phyloP scores from a whole-genome alignment of 2,329 filamentous ascomycete genomes.

The Grosmannia clavigera region DNA sequence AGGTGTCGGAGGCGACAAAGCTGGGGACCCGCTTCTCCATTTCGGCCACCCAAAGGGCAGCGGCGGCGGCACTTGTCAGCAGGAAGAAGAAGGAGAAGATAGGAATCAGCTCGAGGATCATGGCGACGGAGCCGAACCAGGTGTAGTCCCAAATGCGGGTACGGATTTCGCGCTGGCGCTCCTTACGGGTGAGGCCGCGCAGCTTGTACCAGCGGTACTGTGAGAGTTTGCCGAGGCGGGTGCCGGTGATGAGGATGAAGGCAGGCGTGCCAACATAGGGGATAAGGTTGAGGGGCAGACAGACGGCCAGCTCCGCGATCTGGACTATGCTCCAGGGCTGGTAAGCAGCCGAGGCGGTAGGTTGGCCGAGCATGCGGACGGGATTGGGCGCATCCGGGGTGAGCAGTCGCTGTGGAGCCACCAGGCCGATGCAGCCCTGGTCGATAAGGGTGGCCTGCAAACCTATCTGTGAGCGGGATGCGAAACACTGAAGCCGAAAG shows the following conservation, averaged over 20 bases:
- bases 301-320: slow-evolving; percentile 70
- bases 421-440: slow-evolving; percentile 55
- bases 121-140: slow-evolving; percentile 79
- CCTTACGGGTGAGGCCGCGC: slow-evolving; percentile 58
- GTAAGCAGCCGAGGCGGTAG: slow-evolving; percentile 64
- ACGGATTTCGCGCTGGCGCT: slow-evolving; percentile 58
- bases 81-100: slow-evolving; percentile 90
- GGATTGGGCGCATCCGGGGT: slow-evolving; percentile 57
- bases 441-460: slow-evolving; percentile 58
- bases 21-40: slow-evolving; percentile 40
- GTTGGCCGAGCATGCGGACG: slow-evolving; percentile 71
- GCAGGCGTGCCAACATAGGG: slow-evolving; percentile 72
- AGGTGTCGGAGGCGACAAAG: neutral
- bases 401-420: slow-evolving; percentile 53
- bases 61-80: slow-evolving; percentile 72
- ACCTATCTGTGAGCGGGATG: no score
- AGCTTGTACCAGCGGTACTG: slow-evolving; percentile 88
- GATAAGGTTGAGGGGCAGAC: slow-evolving; percentile 75
- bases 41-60: slow-evolving; percentile 73
- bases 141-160: slow-evolving; percentile 69
- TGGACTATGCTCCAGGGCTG: slow-evolving; percentile 86
- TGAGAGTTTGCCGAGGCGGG: slow-evolving; percentile 74
- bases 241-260: slow-evolving; percentile 80
- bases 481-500: neutral
- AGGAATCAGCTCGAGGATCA: slow-evolving; percentile 70